Evolutionary conservation across 148 eudicot species (phyloP).

Genomic region (Fagopyrum esculentum): DNA sequence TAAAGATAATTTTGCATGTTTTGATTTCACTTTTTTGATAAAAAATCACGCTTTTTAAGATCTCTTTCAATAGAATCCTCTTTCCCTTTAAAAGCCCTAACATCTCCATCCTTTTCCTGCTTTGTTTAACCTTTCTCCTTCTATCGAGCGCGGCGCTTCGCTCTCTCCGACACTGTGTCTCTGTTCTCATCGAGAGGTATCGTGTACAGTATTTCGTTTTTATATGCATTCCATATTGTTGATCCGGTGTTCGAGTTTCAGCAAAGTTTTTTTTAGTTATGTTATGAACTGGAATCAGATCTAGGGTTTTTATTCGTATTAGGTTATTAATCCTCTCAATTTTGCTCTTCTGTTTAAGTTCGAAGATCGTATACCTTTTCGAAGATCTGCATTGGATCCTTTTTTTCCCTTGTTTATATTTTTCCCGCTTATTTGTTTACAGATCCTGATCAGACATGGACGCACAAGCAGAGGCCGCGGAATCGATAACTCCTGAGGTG

Average conservation of each 20-base stretch:
- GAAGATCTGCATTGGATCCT: not conserved
- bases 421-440: not conserved
- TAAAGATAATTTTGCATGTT: not conserved
- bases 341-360: not conserved
- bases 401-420: not conserved
- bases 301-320: not conserved
- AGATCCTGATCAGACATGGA: slow-evolving; percentile 44
- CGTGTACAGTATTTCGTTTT: not conserved
- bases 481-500: slow-evolving; percentile 16
- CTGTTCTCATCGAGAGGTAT: slow-evolving; percentile 8
- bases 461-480: slow-evolving; percentile 17
- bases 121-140: not conserved
- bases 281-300: not conserved
- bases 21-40: not conserved
- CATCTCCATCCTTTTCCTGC: not conserved
- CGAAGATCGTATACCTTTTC: not conserved
- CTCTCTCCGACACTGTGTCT: slow-evolving; percentile 14
- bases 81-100: slow-evolving; percentile 10
- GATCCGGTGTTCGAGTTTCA: not conserved
- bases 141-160: slow-evolving; percentile 14
- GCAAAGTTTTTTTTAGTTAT: not conserved
- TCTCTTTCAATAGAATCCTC: slow-evolving; percentile 2
- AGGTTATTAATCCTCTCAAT: not conserved
- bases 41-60: not conserved
- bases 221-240: not conserved